phyloP scores from a whole-genome alignment of 805 yeast species.

The Saturnispora quitensis region DNA sequence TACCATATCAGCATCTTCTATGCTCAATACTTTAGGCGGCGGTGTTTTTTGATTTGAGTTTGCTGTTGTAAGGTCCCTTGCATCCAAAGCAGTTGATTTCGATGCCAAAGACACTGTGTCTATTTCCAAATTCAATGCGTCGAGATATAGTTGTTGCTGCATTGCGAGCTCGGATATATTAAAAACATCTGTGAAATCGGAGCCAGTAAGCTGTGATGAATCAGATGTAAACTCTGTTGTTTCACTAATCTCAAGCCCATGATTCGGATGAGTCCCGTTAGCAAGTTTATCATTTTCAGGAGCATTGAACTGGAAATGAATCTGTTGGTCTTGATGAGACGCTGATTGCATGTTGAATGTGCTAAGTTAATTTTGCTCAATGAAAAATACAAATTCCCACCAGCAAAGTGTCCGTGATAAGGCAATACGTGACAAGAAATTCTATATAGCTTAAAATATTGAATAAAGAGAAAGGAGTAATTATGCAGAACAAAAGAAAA shows the following conservation, averaged over 20 bases:
- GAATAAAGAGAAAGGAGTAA: no score
- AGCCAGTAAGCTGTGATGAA: not conserved
- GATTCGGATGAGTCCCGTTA: not conserved
- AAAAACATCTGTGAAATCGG: not conserved
- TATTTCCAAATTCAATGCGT: not conserved
- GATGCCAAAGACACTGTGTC: not conserved
- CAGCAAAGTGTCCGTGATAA: no score
- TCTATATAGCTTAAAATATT: no score
- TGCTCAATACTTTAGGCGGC: slow-evolving; percentile 4
- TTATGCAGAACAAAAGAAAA: no score
- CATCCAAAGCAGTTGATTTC: not conserved
- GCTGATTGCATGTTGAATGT: not conserved
- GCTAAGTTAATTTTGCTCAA: not conserved
- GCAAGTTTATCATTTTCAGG: not conserved
- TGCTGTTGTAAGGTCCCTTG: not conserved
- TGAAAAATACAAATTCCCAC: no score
- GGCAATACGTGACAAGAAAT: no score
- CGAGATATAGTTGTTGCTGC: not conserved
- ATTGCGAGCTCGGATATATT: not conserved
- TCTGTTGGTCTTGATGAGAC: not conserved
- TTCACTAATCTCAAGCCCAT: not conserved
- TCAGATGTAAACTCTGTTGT: not conserved
- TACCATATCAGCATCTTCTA: not conserved
- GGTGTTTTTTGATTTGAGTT: slow-evolving; percentile 10
- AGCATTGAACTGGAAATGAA: not conserved